Evolutionary conservation across 441 rosid species (phyloP).

Genomic region (Kokia cookei): DNA sequence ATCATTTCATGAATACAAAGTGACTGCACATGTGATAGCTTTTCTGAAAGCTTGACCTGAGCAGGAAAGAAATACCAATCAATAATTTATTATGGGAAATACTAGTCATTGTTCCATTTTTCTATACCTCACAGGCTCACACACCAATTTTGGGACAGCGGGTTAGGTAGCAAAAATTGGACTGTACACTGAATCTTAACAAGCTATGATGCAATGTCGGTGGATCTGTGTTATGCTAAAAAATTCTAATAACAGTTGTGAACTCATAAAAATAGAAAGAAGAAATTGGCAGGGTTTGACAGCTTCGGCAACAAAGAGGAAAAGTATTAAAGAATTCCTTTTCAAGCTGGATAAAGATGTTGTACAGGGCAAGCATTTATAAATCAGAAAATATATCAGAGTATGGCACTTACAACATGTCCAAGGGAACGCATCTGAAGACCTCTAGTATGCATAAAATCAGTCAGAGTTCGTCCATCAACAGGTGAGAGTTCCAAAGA

Average conservation of each 20-base stretch:
- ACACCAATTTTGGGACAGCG: not conserved
- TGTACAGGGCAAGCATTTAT: not conserved
- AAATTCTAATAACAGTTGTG: not conserved
- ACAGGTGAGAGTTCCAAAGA: slow-evolving; percentile 63
- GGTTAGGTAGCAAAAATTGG: slow-evolving; percentile 1
- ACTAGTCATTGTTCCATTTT: not conserved
- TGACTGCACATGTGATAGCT: slow-evolving; percentile 66
- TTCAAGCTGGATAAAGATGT: not conserved
- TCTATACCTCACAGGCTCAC: not conserved
- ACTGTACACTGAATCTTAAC: not conserved
- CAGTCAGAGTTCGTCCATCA: slow-evolving; percentile 73
- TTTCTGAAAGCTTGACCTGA: slow-evolving; percentile 70
- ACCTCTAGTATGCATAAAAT: slow-evolving; percentile 82
- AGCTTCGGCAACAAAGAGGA: not conserved
- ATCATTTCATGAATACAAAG: slow-evolving; percentile 77
- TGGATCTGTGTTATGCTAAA: not conserved
- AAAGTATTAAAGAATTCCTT: not conserved
- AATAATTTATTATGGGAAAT: not conserved
- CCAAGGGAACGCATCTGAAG: slow-evolving; percentile 71
- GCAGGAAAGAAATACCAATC: slow-evolving; percentile 11
- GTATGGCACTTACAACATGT: slow-evolving; percentile 50
- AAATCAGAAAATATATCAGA: slow-evolving; percentile 10
- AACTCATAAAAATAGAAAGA: not conserved
- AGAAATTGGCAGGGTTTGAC: not conserved
- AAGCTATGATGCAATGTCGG: not conserved